phyloP scores from a whole-genome alignment of 441 rosid genomes.

The Croton setiger region DNA sequence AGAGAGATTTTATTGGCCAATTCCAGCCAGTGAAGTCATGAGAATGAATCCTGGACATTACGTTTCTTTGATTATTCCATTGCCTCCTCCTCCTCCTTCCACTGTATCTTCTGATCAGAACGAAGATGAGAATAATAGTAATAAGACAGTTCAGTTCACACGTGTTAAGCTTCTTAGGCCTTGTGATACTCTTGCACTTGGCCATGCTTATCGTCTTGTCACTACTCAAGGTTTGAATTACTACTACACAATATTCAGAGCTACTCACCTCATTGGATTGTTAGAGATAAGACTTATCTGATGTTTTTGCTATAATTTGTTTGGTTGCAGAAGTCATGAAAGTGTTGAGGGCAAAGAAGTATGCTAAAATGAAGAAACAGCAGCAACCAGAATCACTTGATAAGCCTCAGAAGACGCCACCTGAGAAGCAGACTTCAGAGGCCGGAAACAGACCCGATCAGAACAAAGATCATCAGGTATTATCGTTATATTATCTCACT shows the following conservation, averaged over 20 bases:
- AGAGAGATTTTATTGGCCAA: slow-evolving; percentile 74
- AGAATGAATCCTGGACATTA: slow-evolving; percentile 82
- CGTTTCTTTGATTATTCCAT: slow-evolving; percentile 88
- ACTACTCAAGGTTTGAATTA: slow-evolving; percentile 69
- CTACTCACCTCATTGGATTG: background rate
- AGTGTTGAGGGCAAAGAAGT: slow-evolving; percentile 76
- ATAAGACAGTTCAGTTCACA: slow-evolving; percentile 64
- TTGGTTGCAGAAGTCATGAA: slow-evolving; percentile 67
- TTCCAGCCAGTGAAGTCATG: slow-evolving; percentile 77
- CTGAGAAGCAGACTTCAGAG: slow-evolving; percentile 31
- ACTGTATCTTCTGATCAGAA: slow-evolving; percentile 24
- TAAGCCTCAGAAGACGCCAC: slow-evolving; percentile 26
- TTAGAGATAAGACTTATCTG: background rate
- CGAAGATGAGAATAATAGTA: slow-evolving; percentile 19
- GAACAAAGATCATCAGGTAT: slow-evolving; percentile 14
- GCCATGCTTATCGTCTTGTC: slow-evolving; percentile 91
- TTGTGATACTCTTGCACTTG: slow-evolving; percentile 71
- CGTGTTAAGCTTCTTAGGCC: slow-evolving; percentile 95
- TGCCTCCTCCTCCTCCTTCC: slow-evolving; percentile 28
- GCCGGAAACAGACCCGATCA: slow-evolving; percentile 24
- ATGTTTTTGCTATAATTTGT: background rate
- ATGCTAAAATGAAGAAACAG: slow-evolving; percentile 53
- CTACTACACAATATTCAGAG: no score
- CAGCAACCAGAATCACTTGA: slow-evolving; percentile 43
- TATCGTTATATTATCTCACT: background rate